Conservation (phyloP, 768 basidiomycete species). For the Clitopilus passeckerianus region DNA sequence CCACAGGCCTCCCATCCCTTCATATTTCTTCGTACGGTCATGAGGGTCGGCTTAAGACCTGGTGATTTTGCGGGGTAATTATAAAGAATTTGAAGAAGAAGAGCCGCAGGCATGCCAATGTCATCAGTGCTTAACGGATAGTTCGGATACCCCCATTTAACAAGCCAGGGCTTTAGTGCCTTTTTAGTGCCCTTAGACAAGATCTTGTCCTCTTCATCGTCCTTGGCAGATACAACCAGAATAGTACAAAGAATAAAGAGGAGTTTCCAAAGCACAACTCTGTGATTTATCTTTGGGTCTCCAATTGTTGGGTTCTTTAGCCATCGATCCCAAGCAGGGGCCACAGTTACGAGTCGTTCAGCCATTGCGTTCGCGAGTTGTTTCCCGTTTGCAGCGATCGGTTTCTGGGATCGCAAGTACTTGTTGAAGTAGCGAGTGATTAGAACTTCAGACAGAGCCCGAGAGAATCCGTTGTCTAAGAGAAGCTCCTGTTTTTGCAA, state of each 20-base stretch:
- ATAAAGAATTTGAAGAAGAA: no score
- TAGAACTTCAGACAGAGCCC: constrained; percentile 16
- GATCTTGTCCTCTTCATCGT: not conserved
- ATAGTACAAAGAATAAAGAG: not conserved
- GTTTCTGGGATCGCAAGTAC: constrained; percentile 16
- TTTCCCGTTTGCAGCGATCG: constrained; percentile 14
- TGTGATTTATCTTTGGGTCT: not conserved
- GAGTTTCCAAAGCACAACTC: not conserved
- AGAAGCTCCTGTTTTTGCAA: constrained; percentile 10
- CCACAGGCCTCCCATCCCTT: constrained; percentile 12
- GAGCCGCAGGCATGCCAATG: no score
- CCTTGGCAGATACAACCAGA: not conserved
- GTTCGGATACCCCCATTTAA: no score
- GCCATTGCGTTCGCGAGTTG: constrained; percentile 13
- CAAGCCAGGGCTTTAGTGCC: not conserved
- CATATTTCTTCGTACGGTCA: not conserved
- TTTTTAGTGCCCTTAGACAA: not conserved
- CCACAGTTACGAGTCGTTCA: constrained; percentile 15
- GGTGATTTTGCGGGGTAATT: no score
- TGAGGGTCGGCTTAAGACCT: no score
- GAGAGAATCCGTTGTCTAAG: constrained; percentile 18
- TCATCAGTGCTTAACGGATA: no score
- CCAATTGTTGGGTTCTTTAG: not conserved
- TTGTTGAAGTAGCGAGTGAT: constrained; percentile 20
- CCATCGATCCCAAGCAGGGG: constrained; percentile 14